Evolutionary conservation across 306 rosid species (phyloP).

Genomic region (Trichosanthes truncata): DNA sequence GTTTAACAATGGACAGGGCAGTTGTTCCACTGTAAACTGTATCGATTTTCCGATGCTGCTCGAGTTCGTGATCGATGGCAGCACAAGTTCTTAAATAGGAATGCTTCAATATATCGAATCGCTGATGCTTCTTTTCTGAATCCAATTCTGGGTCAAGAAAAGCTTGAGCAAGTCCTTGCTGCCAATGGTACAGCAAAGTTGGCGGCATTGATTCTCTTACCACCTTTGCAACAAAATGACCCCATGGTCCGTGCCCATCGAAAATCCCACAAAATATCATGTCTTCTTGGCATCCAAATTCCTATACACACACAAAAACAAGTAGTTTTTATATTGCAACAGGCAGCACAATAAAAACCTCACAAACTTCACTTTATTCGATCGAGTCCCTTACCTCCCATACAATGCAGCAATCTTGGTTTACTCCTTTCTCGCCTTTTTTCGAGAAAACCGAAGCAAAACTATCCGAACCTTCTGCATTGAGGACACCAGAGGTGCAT

Average conservation of each 20-base stretch:
- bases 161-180: conserved; percentile 58
- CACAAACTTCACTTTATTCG: neutral
- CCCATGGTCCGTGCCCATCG: conserved; percentile 98
- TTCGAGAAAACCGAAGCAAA: conserved; percentile 71
- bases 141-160: conserved; percentile 37
- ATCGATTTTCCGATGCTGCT: conserved; percentile 54
- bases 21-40: conserved; percentile 86
- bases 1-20: conserved; percentile 75
- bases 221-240: conserved; percentile 79
- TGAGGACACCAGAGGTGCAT: conserved; percentile 46
- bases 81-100: conserved; percentile 81
- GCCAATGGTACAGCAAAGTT: conserved; percentile 77
- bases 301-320: conserved; percentile 25
- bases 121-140: conserved; percentile 35
- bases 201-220: conserved; percentile 78
- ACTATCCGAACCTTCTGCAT: conserved; percentile 55
- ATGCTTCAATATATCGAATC: conserved; percentile 63
- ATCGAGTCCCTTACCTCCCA: conserved; percentile 62
- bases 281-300: conserved; percentile 95
- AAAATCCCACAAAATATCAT: conserved; percentile 86
- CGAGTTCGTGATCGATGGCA: conserved; percentile 64
- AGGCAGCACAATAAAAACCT: neutral
- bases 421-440: conserved; percentile 79
- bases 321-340: neutral
- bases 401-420: conserved; percentile 93